Conservation (phyloP, 345 rosid species). For the Salix exigua region DNA sequence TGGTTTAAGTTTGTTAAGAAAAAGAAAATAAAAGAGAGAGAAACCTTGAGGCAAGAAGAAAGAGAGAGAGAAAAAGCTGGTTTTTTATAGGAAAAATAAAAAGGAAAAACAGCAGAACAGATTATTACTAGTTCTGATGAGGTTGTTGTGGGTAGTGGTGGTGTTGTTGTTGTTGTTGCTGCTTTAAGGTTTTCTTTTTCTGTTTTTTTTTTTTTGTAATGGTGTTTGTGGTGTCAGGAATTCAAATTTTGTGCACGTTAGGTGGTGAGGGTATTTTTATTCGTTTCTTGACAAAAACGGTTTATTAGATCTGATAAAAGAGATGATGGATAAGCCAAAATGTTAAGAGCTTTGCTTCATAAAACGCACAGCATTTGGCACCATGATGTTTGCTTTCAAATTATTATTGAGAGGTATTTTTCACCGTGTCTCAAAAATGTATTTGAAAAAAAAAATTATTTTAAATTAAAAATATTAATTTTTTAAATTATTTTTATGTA, state of each 20-base stretch:
- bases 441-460: too few species aligned
- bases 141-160: not conserved
- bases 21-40: not conserved
- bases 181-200: constrained; percentile 7
- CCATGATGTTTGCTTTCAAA: too few species aligned
- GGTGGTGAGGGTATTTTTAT: constrained; percentile 4
- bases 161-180: not conserved
- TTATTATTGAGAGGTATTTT: too few species aligned
- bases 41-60: not conserved
- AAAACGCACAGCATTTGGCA: too few species aligned
- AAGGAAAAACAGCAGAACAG: not conserved
- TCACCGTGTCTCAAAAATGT: too few species aligned
- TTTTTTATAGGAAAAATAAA: not conserved
- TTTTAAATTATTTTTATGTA: fast-evolving
- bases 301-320: constrained; percentile 15
- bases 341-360: not conserved
- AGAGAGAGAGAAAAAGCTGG: not conserved
- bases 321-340: not conserved
- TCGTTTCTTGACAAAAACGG: constrained; percentile 19
- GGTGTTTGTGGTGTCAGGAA: not conserved
- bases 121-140: constrained; percentile 4
- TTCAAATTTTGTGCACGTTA: constrained; percentile 14
- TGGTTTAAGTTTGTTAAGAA: not conserved
- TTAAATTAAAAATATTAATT: too few species aligned
- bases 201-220: not conserved